Evolutionary conservation across 306 rosid species (phyloP), one percentile per base, ranked within the genome.

Genomic region (Hippophae rhamnoides): DNA sequence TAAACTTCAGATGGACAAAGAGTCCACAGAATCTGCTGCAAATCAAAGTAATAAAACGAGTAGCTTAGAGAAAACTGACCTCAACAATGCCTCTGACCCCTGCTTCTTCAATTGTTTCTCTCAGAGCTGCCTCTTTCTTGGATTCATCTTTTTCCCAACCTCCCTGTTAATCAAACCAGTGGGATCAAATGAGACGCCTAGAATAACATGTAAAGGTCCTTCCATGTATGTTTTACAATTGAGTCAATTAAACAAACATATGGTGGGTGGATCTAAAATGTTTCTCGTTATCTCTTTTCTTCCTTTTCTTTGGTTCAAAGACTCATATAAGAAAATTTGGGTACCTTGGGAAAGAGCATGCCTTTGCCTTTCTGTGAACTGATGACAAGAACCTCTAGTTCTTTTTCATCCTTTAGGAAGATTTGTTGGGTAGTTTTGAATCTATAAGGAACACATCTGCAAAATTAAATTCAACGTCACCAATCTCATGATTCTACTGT

Each of bases 61-160:
- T 7, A 57, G 4, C 14, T 9, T 48, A 44, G 12, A 45, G 18
- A 27, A 52, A 26, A 67, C 51, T 14, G 61, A 90, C 97, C 95
- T 67, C 84, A 55, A 90, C 73, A 69, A 68, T 70, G 76, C 97
- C 97, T 66, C 74, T 57, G 1, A 90, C 97, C 43, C 97, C 97
- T 10, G 97, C 97, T 81, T 90, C 97, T 53, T 90, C 97, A 9
- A 90, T 48, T 52, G 90, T 87, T 67, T 90, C 97, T 56, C 97
- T 58, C 50, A 73, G 56, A 67, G 97, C 97, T 50, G 97, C 97
- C 74, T 83, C 89, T 73, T 74, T 83, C 63, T 77, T 88, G 27
- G 95, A 81, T 78, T 90, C 95, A 52, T 90, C 97, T 13, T 61
- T 26, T 64, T 90, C 97, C 97, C 97, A 90, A 2, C 97, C 97